Percentiles rank a stretch among this genome's conserved stretches.
Evolutionary conservation across 306 rosid genomes (phyloP).

Genomic region (Rosa rugosa): DNA sequence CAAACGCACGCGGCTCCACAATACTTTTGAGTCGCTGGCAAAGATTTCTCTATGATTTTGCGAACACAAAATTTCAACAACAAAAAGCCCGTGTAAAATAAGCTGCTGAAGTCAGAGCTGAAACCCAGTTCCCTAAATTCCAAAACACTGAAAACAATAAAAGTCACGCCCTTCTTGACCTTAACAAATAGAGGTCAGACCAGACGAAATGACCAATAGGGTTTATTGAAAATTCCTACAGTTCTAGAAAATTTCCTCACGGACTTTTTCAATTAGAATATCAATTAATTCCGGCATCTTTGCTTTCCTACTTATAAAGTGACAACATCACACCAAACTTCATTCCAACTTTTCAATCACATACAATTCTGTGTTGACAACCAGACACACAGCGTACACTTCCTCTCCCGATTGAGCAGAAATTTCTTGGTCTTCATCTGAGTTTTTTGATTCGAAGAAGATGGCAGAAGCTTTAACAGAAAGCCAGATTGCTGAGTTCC

Average conservation of each 20-base stretch:
- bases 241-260: neutral
- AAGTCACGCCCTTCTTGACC: neutral
- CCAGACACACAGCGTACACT: neutral
- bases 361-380: neutral
- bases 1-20: neutral
- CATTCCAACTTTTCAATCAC: neutral
- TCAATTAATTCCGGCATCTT: neutral
- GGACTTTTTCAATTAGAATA: neutral
- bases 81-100: neutral
- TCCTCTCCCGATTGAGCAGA: neutral
- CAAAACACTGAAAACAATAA: neutral
- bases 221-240: neutral
- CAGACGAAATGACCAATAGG: neutral
- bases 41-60: neutral
- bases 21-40: neutral
- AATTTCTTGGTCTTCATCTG: neutral
- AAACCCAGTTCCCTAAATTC: neutral
- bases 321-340: neutral
- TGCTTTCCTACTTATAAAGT: neutral
- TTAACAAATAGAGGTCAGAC: neutral
- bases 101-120: neutral
- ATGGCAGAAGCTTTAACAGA: slow-evolving; percentile 46
- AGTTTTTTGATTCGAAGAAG: neutral
- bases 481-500: slow-evolving; percentile 45
- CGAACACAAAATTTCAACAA: neutral